Percentiles rank a stretch among this genome's conserved stretches.
phyloP scores from a whole-genome alignment of 169 alveolate genomes.

The Cryptosporidium andersoni region DNA sequence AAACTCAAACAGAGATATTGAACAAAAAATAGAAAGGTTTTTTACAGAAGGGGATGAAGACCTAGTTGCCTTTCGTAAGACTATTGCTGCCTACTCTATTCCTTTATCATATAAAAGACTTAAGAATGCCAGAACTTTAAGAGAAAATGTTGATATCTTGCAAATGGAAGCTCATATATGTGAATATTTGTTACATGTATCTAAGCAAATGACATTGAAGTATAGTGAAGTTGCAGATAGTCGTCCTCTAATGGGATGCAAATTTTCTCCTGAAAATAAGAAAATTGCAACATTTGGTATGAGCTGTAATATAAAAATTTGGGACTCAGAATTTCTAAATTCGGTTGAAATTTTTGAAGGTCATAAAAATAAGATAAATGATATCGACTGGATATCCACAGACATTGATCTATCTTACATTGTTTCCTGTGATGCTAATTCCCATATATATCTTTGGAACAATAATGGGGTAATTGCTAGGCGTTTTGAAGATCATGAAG shows the following conservation, averaged over 20 bases:
- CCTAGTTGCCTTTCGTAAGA: constrained; percentile 14
- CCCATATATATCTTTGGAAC: constrained; percentile 48
- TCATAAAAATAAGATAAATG: constrained; percentile 6
- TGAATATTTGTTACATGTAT: neutral
- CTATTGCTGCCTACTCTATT: constrained; percentile 15
- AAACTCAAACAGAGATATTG: neutral
- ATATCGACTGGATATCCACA: constrained; percentile 25
- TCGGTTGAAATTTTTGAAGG: neutral
- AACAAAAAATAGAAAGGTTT: constrained; percentile 1
- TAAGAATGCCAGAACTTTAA: constrained; percentile 9
- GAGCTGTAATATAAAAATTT: constrained; percentile 32
- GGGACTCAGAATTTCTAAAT: constrained; percentile 19
- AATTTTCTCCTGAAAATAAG: constrained; percentile 20
- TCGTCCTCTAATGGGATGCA: constrained; percentile 35
- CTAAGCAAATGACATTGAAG: constrained; percentile 5
- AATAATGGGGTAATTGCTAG: neutral
- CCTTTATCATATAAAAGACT: constrained; percentile 37
- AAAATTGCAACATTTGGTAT: constrained; percentile 49
- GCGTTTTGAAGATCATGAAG: constrained; percentile 42
- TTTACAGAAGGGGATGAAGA: constrained; percentile 39
- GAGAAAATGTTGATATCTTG: constrained; percentile 1
- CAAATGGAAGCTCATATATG: neutral
- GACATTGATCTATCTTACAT: constrained; percentile 3
- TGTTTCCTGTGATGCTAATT: constrained; percentile 33
- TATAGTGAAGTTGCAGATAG: constrained; percentile 47